phyloP scores from a whole-genome alignment of 2,329 filamentous ascomycete genomes.

The Neofusicoccum parvum region DNA sequence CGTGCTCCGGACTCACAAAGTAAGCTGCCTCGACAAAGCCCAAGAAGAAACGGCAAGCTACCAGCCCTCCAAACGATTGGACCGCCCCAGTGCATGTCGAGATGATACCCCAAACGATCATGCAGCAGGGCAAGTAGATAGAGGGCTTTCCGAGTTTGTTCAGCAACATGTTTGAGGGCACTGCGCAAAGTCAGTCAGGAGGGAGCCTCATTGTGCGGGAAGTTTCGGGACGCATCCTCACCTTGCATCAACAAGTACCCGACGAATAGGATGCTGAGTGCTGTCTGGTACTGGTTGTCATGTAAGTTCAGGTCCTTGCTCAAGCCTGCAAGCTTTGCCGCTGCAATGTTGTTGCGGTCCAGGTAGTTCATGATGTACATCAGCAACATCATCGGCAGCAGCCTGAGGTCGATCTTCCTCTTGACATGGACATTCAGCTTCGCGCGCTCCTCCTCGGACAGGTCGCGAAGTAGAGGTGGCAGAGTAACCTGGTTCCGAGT shows the following conservation, averaged over 20 bases:
- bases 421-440: neutral
- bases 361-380: slow-evolving; percentile 74
- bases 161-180: slow-evolving; percentile 20
- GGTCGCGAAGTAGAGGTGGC: neutral
- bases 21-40: slow-evolving; percentile 19
- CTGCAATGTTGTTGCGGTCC: slow-evolving; percentile 34
- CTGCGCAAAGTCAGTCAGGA: neutral
- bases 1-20: neutral
- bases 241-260: slow-evolving; percentile 27
- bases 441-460: neutral
- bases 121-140: slow-evolving; percentile 16
- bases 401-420: slow-evolving; percentile 60
- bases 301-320: slow-evolving; percentile 35
- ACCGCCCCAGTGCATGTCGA: slow-evolving; percentile 14
- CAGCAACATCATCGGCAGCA: slow-evolving; percentile 70
- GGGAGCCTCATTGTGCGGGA: neutral
- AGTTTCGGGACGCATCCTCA: neutral
- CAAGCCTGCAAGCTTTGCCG: slow-evolving; percentile 36
- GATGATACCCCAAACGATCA: slow-evolving; percentile 20
- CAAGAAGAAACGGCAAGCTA: slow-evolving; percentile 15
- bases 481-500: neutral
- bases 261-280: slow-evolving; percentile 30
- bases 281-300: slow-evolving; percentile 37
- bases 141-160: slow-evolving; percentile 20
- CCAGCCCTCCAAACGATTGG: slow-evolving; percentile 9